Conservation (phyloP, 1,284 basidiomycete species). For the Malassezia pachydermatis region DNA sequence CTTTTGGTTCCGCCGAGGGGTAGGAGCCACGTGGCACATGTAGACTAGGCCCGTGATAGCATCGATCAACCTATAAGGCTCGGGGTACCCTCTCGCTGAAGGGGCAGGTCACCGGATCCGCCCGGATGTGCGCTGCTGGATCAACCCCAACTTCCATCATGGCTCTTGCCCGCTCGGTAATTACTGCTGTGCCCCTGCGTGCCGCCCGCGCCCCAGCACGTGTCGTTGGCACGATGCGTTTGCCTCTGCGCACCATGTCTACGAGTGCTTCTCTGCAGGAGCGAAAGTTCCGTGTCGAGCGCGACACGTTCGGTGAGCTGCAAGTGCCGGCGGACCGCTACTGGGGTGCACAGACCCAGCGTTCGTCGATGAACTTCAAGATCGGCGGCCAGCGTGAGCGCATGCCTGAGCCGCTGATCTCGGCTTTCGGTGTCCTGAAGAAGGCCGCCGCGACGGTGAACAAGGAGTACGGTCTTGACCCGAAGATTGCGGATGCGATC, state of each 20-base stretch:
- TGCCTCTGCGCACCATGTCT: slow-evolving; percentile 4
- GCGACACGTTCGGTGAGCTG: slow-evolving; percentile 81
- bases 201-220: background rate
- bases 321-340: slow-evolving; percentile 87
- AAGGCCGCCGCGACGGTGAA: slow-evolving; percentile 93
- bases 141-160: too few relatives aligned
- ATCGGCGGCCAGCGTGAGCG: slow-evolving; percentile 90
- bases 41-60: too few relatives aligned
- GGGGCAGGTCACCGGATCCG: too few relatives aligned
- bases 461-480: slow-evolving; percentile 76
- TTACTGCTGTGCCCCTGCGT: background rate
- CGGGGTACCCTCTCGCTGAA: too few relatives aligned
- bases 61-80: too few relatives aligned
- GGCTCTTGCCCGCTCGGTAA: slow-evolving; percentile 3
- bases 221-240: background rate
- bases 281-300: slow-evolving; percentile 29
- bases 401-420: slow-evolving; percentile 85
- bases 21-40: slow-evolving; percentile 1
- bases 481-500: slow-evolving; percentile 78
- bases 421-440: slow-evolving; percentile 95
- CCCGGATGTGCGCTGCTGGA: too few relatives aligned
- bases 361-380: slow-evolving; percentile 95
- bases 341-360: slow-evolving; percentile 98
- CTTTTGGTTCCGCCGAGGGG: too few relatives aligned
- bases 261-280: background rate